Base-by-base conservation (phyloP, 331 rosid genomes). In the Pyrus hybrid region DNA sequence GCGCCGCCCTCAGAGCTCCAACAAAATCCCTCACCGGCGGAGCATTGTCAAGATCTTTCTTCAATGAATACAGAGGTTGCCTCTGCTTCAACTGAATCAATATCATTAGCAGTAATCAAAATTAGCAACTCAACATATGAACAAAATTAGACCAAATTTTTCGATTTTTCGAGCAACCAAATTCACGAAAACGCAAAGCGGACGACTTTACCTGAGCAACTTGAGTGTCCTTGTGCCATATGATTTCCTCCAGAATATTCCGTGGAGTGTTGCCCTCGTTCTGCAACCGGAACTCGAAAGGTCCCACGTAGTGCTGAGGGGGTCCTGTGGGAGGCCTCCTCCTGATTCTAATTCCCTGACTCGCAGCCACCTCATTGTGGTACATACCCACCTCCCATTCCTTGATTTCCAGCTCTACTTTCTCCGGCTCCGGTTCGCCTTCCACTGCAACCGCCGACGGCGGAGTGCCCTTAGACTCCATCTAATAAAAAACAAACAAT, bases 301-400 rank as follows among this genome's bases (percentile, higher is more conserved):
- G 97, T 23, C 99, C 99, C 30, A 90, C 97, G 53, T 92, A 94
- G 79, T 94, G 96, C 87, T 54, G 37, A 75, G 99, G 99, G 13
- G 99, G 93, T 32, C 97, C 97, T 2, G 91, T 70, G 4, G 96
- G 88, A 5, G 97, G 99, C 80, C 90, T 83, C 75, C 99, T 89
- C 74, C 99, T 88, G 79, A 92, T 94, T 69, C 87, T 85, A 68
- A 94, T 92, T 2, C 97, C 99, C 76, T 94, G 99, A 71, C 75
- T 86, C 58, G 92, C 93, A 68, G 99, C 97, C 73, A 94, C 91
- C 85, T 92, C 99, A 35, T 94, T 43, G 5, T 81, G 97, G 37
- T 88, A 82, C 99, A 94, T 89, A 23, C 88, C 86, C 83, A 92
- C 93, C 63, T 94, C 99, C 97, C 97, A 94, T 78, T 94, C 93